Percentiles rank a stretch among this genome's conserved stretches.
Evolutionary conservation across 148 eudicot species (phyloP).

Genomic region (Vaccinium darrowii): DNA sequence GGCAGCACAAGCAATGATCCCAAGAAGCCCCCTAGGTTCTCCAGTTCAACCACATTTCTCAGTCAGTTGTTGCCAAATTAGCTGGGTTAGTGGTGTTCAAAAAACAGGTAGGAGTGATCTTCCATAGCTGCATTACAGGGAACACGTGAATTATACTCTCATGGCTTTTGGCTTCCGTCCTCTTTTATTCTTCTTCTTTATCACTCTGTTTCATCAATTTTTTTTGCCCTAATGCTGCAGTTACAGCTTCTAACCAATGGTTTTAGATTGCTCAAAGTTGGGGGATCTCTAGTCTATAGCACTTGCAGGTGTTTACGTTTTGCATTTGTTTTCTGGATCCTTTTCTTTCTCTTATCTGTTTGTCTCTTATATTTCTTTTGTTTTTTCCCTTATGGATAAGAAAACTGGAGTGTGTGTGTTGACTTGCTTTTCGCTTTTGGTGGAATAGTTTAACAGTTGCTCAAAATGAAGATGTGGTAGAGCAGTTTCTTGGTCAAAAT

Average conservation of each 20-base stretch:
- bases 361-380: background rate
- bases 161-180: background rate
- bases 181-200: background rate
- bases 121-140: too few relatives aligned
- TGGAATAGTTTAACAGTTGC: slow-evolving; percentile 77
- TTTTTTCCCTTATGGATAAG: background rate
- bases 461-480: slow-evolving; percentile 91
- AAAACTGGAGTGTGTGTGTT: background rate
- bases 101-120: too few relatives aligned
- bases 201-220: background rate
- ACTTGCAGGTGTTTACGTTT: slow-evolving; percentile 72
- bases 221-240: slow-evolving; percentile 40
- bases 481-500: slow-evolving; percentile 69
- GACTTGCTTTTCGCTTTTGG: slow-evolving; percentile 14
- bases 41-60: too few relatives aligned
- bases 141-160: too few relatives aligned
- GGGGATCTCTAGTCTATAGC: slow-evolving; percentile 90
- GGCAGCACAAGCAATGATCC: too few relatives aligned
- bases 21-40: too few relatives aligned
- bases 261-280: slow-evolving; percentile 78
- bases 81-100: too few relatives aligned
- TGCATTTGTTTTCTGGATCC: background rate
- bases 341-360: background rate
- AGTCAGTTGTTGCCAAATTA: too few relatives aligned
- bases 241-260: slow-evolving; percentile 84